Conservation (phyloP, 202 grass and related monocot genomes). For the Miscanthus sacchariflorus region DNA sequence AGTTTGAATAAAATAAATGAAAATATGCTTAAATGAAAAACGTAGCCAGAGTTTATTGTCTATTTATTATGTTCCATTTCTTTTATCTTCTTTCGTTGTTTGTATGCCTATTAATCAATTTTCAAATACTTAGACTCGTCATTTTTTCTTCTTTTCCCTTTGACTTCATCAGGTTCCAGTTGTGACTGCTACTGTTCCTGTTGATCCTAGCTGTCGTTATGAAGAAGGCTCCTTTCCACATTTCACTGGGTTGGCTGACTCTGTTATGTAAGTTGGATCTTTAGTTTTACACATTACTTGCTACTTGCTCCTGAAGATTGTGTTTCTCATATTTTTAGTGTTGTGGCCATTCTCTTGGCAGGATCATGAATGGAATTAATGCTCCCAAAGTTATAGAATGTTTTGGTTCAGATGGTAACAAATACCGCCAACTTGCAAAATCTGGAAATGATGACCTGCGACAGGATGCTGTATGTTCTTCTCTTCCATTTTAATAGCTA, state of each 20-base stretch:
- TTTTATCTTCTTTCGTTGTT: slow-evolving; percentile 12
- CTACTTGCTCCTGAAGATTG: neutral
- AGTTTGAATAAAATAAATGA: neutral
- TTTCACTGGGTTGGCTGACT: slow-evolving; percentile 86
- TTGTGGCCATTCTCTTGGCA: slow-evolving; percentile 45
- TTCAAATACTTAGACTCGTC: slow-evolving; percentile 11
- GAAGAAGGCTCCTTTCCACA: slow-evolving; percentile 91
- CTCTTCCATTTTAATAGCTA: slow-evolving; percentile 34
- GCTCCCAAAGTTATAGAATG: slow-evolving; percentile 90
- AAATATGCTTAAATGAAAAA: neutral
- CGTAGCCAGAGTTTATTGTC: neutral
- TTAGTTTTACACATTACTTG: slow-evolving; percentile 40
- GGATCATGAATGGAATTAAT: slow-evolving; percentile 99
- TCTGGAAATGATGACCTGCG: slow-evolving; percentile 98
- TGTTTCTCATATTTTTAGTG: slow-evolving; percentile 47
- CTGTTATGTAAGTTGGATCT: slow-evolving; percentile 71
- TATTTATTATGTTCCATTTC: neutral
- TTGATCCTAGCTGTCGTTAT: slow-evolving; percentile 86
- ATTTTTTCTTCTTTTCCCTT: slow-evolving; percentile 30
- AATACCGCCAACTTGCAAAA: slow-evolving; percentile 97
- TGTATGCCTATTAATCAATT: neutral
- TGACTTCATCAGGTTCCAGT: slow-evolving; percentile 76
- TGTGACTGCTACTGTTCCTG: slow-evolving; percentile 84
- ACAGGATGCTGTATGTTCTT: slow-evolving; percentile 91
- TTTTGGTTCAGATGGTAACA: slow-evolving; percentile 86